A percentile compares a stretch with the other conserved stretches of the same genome.
Conservation (phyloP, 768 basidiomycete species). For the Phaeolepiota aurea region DNA sequence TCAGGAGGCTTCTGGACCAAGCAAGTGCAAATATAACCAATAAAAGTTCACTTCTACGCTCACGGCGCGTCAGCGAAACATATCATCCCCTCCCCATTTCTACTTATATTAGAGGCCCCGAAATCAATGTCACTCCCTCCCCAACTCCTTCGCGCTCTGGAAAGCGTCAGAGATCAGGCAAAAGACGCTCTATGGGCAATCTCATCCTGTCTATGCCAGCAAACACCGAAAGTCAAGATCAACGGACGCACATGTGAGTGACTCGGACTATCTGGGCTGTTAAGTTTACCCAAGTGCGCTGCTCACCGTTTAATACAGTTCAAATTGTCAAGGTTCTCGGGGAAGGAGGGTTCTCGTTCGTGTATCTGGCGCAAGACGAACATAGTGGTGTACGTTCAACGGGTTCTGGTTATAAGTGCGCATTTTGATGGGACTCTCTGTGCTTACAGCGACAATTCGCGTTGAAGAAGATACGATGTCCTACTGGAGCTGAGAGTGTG, state of each 20-base stretch:
- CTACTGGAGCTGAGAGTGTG: constrained; percentile 80
- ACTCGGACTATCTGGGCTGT: too few species aligned
- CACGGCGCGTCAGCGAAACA: too few species aligned
- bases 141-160: constrained; percentile 37
- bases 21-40: too few species aligned
- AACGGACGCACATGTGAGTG: constrained; percentile 86
- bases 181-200: constrained; percentile 81
- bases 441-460: constrained; percentile 75
- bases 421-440: constrained; percentile 1
- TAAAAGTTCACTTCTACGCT: too few species aligned
- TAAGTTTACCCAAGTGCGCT: too few species aligned
- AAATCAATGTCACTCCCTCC: constrained; percentile 27
- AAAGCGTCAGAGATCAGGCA: constrained; percentile 60
- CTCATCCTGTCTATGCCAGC: constrained; percentile 73
- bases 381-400: constrained; percentile 59
- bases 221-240: constrained; percentile 85
- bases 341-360: constrained; percentile 93
- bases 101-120: too few species aligned
- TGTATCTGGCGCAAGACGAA: constrained; percentile 83
- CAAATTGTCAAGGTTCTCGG: constrained; percentile 89
- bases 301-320: too few species aligned
- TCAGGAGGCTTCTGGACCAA: too few species aligned
- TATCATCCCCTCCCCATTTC: too few species aligned
- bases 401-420: background rate
- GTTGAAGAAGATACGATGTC: constrained; percentile 94